These are phyloP conservation scores for Quercus suber DNA, from an alignment of 306 rosid genomes.

Conservation along the genomic window DNA sequence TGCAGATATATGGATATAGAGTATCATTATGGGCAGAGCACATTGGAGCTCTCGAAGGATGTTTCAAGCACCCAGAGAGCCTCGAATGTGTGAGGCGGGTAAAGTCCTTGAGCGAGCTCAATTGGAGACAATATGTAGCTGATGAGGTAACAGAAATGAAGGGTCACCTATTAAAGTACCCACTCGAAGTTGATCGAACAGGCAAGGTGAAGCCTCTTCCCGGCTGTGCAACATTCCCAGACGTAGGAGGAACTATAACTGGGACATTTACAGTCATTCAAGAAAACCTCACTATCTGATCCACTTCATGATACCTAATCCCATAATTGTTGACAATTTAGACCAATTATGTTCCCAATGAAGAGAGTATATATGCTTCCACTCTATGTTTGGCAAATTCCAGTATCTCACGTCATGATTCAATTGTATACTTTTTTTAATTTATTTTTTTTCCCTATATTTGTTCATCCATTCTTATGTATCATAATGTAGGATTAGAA, in stretches of 20 bases:
- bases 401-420: neutral
- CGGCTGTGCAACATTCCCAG: constrained; percentile 69
- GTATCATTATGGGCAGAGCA: constrained; percentile 94
- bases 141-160: constrained; percentile 70
- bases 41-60: constrained; percentile 57
- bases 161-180: constrained; percentile 73
- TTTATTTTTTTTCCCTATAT: neutral
- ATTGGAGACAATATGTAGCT: constrained; percentile 73
- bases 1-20: constrained; percentile 79
- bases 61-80: constrained; percentile 65
- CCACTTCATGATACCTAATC: neutral
- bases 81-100: constrained; percentile 63
- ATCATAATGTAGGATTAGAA: too few relatives aligned
- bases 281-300: constrained; percentile 79
- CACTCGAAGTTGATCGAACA: constrained; percentile 61
- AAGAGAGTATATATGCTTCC: too few relatives aligned
- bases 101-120: constrained; percentile 55
- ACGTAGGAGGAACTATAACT: constrained; percentile 70
- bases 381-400: neutral
- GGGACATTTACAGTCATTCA: constrained; percentile 48
- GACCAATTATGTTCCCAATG: too few relatives aligned
- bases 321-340: neutral
- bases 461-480: too few relatives aligned
- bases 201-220: constrained; percentile 57
- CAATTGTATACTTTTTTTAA: neutral